A percentile compares a stretch with the other conserved stretches of the same genome.
phyloP scores from a whole-genome alignment of 2,329 filamentous ascomycete species.

The Periglandula ipomoeae region DNA sequence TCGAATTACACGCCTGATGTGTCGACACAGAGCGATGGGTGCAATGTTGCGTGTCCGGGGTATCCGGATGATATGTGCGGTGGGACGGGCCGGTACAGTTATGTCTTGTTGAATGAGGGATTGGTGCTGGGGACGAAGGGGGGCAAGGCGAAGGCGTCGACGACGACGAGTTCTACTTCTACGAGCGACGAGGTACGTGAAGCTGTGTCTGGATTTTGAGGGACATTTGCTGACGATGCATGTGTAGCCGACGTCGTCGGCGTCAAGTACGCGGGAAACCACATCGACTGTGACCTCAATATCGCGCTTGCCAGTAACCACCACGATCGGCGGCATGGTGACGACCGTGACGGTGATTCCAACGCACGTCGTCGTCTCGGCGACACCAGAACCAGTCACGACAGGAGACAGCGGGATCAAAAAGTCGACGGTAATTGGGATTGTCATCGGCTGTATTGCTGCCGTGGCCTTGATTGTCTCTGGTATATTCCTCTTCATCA shows the following conservation, averaged over 20 bases:
- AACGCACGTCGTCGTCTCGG: background rate
- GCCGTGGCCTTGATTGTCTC: background rate
- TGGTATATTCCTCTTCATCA: background rate
- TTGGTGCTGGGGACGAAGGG: slow-evolving; percentile 1
- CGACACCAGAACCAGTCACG: background rate
- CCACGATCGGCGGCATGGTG: background rate
- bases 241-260: no score
- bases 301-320: background rate
- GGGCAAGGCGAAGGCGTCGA: background rate
- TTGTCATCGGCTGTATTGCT: slow-evolving; percentile 1
- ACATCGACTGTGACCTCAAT: background rate
- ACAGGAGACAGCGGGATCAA: background rate
- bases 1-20: slow-evolving; percentile 3
- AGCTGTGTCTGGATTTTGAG: no score
- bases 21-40: slow-evolving; percentile 1
- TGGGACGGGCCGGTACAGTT: slow-evolving; percentile 3
- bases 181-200: background rate
- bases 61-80: slow-evolving; percentile 6
- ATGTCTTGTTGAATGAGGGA: slow-evolving; percentile 1
- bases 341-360: background rate
- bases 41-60: slow-evolving; percentile 3
- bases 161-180: background rate
- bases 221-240: no score
- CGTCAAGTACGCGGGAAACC: no score
- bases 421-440: background rate